Evolutionary conservation across 1,284 basidiomycete genomes (phyloP).

Genomic region (Ganoderma boninense): DNA sequence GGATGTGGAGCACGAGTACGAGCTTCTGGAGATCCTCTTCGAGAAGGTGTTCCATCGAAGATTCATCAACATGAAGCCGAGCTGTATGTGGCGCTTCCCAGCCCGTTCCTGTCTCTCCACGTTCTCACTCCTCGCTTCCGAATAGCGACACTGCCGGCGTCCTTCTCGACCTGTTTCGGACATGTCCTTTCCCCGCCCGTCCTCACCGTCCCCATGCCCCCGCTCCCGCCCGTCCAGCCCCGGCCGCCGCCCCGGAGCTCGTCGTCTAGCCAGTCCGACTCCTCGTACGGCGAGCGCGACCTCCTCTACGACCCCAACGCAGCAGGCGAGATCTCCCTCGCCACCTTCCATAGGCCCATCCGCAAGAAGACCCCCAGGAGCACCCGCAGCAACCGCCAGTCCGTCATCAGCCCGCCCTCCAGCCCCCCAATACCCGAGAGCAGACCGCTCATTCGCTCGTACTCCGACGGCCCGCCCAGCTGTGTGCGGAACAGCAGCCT

Average conservation of each 20-base stretch:
- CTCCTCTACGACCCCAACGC: slow-evolving; percentile 15
- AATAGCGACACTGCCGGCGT: slow-evolving; percentile 69
- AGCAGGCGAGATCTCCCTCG: slow-evolving; percentile 23
- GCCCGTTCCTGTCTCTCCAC: not conserved
- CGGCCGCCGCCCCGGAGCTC: slow-evolving; percentile 29
- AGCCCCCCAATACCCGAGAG: not conserved
- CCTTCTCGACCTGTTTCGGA: slow-evolving; percentile 74
- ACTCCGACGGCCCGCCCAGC: slow-evolving; percentile 12
- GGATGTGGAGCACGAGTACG: slow-evolving; percentile 41
- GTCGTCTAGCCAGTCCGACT: slow-evolving; percentile 19
- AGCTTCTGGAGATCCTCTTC: slow-evolving; percentile 42
- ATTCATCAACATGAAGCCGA: slow-evolving; percentile 45
- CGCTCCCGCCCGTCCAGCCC: slow-evolving; percentile 66
- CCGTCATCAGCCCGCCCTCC: not conserved
- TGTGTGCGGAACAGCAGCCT: slow-evolving; percentile 5
- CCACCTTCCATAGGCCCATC: slow-evolving; percentile 12
- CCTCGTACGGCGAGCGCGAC: slow-evolving; percentile 12
- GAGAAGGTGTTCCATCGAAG: slow-evolving; percentile 43
- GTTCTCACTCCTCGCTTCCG: not conserved
- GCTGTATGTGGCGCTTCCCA: slow-evolving; percentile 32
- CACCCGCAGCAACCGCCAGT: slow-evolving; percentile 11
- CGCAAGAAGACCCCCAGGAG: slow-evolving; percentile 13
- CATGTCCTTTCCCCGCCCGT: slow-evolving; percentile 67
- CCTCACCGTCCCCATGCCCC: slow-evolving; percentile 72
- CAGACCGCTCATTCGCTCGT: slow-evolving; percentile 19